Conservation (phyloP, 208 protist species). For the Leishmania arabica region DNA sequence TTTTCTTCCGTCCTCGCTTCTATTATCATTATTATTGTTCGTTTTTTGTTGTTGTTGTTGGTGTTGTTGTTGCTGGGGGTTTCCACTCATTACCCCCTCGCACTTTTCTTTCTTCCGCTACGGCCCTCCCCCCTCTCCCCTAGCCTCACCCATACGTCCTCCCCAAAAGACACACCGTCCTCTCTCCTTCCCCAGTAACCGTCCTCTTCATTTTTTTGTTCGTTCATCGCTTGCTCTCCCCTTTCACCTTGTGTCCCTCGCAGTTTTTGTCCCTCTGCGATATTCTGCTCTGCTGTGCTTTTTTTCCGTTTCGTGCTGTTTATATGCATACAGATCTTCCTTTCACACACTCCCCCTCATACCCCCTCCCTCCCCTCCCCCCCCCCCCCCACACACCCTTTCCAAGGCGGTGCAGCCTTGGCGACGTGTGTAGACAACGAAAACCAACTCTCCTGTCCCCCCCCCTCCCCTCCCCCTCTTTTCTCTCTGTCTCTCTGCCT, state of each 20-base stretch:
- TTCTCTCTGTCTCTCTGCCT: not conserved
- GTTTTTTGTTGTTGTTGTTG: too few species aligned
- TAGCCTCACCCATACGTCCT: not conserved
- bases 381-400: too few species aligned
- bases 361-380: too few species aligned
- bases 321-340: too few species aligned
- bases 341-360: not conserved
- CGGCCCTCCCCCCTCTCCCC: not conserved
- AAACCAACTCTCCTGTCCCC: not conserved
- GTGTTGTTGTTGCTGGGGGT: too few species aligned
- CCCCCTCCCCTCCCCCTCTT: not conserved
- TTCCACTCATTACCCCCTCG: not conserved
- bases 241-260: not conserved
- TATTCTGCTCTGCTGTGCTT: not conserved
- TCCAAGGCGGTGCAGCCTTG: not conserved
- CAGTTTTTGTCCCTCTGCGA: not conserved
- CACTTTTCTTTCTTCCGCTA: not conserved
- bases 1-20: too few species aligned
- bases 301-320: not conserved
- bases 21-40: not conserved
- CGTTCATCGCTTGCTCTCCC: not conserved
- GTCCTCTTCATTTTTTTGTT: not conserved
- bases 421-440: not conserved
- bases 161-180: not conserved
- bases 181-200: not conserved